A percentile compares a stretch with the other conserved stretches of the same genome.
These are phyloP conservation scores for Paracorniculantispora psalliotae DNA, from an alignment of 2,329 filamentous ascomycete species.

Conservation along the genomic window DNA sequence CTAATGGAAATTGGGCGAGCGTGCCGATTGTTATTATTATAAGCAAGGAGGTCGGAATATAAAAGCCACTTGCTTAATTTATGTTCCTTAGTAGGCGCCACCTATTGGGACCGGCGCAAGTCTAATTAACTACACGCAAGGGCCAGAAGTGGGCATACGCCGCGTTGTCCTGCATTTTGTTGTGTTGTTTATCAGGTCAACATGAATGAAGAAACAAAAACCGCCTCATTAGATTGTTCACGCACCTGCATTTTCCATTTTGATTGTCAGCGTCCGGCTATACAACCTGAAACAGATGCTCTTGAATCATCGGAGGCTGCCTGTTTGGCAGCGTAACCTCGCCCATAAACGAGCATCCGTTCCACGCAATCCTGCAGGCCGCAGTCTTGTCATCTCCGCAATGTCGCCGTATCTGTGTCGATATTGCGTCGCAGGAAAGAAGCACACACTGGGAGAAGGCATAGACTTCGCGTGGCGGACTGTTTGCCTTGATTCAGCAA, in stretches of 20 bases:
- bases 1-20: background rate
- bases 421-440: background rate
- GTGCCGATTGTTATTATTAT: background rate
- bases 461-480: background rate
- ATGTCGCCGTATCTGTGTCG: background rate
- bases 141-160: background rate
- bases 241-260: too few species aligned
- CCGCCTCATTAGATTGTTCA: too few species aligned
- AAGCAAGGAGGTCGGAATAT: constrained; percentile 1
- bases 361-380: background rate
- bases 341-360: background rate
- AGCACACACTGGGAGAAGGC: background rate
- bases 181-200: too few species aligned
- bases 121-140: background rate
- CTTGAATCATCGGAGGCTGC: background rate
- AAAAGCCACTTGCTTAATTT: background rate
- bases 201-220: too few species aligned
- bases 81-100: background rate
- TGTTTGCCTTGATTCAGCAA: background rate
- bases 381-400: background rate
- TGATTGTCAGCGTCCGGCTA: background rate
- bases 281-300: background rate
- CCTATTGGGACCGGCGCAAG: constrained; percentile 2
- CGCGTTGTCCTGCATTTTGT: background rate
- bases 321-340: background rate